Percentiles rank a stretch among this genome's conserved stretches.
Evolutionary conservation across 495 filamentous ascomycete species (phyloP).

Genomic region (Penicillium parvum): DNA sequence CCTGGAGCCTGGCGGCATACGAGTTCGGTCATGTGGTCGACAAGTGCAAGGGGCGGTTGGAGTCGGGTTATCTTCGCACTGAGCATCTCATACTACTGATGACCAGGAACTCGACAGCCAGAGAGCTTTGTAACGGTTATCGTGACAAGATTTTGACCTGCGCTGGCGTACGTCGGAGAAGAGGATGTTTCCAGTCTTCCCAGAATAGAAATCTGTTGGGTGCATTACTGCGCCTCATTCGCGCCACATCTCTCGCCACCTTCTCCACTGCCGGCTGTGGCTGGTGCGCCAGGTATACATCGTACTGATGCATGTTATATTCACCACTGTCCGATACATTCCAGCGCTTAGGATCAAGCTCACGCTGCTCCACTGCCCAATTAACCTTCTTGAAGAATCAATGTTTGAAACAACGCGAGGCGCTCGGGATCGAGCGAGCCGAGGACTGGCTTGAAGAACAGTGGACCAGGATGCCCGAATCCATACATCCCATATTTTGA

Average conservation of each 20-base stretch:
- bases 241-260: slow-evolving; percentile 20
- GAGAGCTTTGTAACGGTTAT: not conserved
- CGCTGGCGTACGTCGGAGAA: slow-evolving; percentile 1
- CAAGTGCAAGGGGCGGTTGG: slow-evolving; percentile 4
- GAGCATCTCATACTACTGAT: too few species aligned
- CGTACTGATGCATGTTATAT: not conserved
- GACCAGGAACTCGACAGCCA: too few species aligned
- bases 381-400: too few species aligned
- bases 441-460: too few species aligned
- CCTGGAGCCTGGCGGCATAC: slow-evolving; percentile 27
- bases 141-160: not conserved
- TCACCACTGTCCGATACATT: not conserved
- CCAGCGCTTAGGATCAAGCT: slow-evolving; percentile 5
- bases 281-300: slow-evolving; percentile 1
- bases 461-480: too few species aligned
- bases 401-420: not conserved
- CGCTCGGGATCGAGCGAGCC: not conserved
- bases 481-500: too few species aligned
- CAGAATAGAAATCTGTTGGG: slow-evolving; percentile 12
- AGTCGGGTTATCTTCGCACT: slow-evolving; percentile 2
- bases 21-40: slow-evolving; percentile 26
- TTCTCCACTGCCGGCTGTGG: slow-evolving; percentile 1
- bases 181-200: slow-evolving; percentile 6
- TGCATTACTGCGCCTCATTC: slow-evolving; percentile 10
- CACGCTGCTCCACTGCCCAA: too few species aligned